These are phyloP conservation scores for Globisporangium perplexum DNA, from an alignment of 352 stramenopile species.

Conservation along the genomic window DNA sequence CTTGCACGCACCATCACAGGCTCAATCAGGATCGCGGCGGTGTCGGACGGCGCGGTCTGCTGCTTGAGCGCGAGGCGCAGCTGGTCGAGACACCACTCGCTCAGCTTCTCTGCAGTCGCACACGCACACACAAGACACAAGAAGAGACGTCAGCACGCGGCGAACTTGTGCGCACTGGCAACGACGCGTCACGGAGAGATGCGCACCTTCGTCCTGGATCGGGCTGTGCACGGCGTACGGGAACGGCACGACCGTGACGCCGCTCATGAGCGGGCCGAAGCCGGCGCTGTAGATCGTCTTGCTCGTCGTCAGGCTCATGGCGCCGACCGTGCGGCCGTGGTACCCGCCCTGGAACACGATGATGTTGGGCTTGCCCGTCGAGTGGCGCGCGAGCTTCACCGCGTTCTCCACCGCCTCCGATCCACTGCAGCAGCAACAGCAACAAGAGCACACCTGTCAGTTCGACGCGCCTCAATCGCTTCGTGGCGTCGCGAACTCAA, in stretches of 20 bases:
- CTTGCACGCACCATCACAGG: slow-evolving; percentile 46
- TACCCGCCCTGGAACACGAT: slow-evolving; percentile 90
- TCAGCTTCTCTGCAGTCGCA: slow-evolving; percentile 36
- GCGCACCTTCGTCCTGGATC: slow-evolving; percentile 56
- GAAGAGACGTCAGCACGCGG: not conserved
- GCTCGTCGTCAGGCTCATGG: slow-evolving; percentile 90
- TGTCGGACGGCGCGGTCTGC: slow-evolving; percentile 81
- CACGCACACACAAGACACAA: too few species aligned
- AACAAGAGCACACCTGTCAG: slow-evolving; percentile 4
- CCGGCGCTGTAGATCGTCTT: slow-evolving; percentile 87
- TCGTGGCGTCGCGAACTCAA: too few species aligned
- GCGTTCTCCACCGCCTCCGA: slow-evolving; percentile 93
- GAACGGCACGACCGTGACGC: slow-evolving; percentile 84
- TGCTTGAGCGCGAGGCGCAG: slow-evolving; percentile 88
- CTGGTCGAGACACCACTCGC: slow-evolving; percentile 78
- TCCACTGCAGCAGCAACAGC: slow-evolving; percentile 33
- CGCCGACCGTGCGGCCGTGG: slow-evolving; percentile 89
- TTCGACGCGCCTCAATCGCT: not conserved
- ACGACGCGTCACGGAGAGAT: not conserved
- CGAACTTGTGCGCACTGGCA: not conserved
- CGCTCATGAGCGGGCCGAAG: slow-evolving; percentile 73
- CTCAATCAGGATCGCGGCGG: slow-evolving; percentile 90
- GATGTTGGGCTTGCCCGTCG: slow-evolving; percentile 86
- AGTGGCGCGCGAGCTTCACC: slow-evolving; percentile 89
- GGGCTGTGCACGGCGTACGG: slow-evolving; percentile 84